Base-by-base conservation (phyloP, 257 asterid genomes). In the Fraxinus americana region DNA sequence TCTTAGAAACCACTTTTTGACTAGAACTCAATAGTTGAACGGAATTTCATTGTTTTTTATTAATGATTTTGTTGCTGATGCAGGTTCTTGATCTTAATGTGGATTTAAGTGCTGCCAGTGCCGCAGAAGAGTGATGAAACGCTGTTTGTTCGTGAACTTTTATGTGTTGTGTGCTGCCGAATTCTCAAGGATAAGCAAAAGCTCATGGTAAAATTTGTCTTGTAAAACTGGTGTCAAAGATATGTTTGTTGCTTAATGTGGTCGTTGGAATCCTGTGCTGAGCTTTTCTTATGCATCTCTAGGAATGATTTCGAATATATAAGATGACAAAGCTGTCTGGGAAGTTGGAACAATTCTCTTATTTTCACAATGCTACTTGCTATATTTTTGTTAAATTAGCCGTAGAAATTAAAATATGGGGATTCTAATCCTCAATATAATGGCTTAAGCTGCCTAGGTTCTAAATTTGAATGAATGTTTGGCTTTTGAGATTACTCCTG, bases 41-140 rank as follows among this genome's bases (percentile, higher is more conserved):
- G 5, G 30, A 52, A 69, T 16, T 71, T 4, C 27, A 34, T 50
- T 50, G 27, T 3, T 36, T 63, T 19, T 50, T 65, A 52, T 38
- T 63, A 70, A 61, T 35, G 19, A 13, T 39, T 52, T 61, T 67
- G 17, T 16, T n/a, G 32, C 23, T 11, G 45, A 48, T 67, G 70
- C 83, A 88, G 91, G 86, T 80, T 76, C 86, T 88, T n/a, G 91
- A 88, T 77, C 90, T 88, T 30, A 88, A 86, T 35, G 91, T 86
- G 70, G 91, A 88, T 79, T 77, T 88, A 39, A 88, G 90, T 72
- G 89, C 91, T 74, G 91, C 91, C 35, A 84, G 88, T 84, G 91
- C 91, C 48, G 91, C 90, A 17, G 91, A 88, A 84, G 91, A 88
- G 83, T 85, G 84, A 86, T 79, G 67, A 70, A 57, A 54, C 48